Conservation (phyloP, 139 green algal species). For the Parachlorella kessleri region DNA sequence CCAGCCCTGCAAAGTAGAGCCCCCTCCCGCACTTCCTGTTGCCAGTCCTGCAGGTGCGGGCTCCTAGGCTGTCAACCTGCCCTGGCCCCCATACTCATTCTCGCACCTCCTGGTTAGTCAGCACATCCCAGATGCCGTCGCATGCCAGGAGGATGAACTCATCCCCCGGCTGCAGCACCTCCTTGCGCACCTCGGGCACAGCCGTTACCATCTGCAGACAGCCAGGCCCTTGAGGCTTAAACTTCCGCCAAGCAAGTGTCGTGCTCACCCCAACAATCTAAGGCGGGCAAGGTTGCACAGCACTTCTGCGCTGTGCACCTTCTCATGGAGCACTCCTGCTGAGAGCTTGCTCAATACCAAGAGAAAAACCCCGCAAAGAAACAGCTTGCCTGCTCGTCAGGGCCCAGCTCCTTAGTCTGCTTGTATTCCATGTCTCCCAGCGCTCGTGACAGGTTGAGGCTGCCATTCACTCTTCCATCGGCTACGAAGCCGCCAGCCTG, state of each 20-base stretch:
- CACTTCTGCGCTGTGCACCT: too few species aligned
- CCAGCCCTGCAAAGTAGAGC: too few species aligned
- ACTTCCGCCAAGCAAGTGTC: neutral
- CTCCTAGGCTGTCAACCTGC: too few species aligned
- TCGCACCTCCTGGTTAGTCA: slow-evolving; percentile 69
- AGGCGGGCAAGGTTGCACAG: neutral
- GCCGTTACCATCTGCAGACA: slow-evolving; percentile 73
- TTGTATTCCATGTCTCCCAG: slow-evolving; percentile 89
- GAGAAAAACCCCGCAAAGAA: too few species aligned
- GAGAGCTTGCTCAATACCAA: too few species aligned
- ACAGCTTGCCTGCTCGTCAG: slow-evolving; percentile 19
- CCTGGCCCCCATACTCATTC: too few species aligned
- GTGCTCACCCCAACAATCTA: neutral
- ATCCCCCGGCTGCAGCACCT: slow-evolving; percentile 48
- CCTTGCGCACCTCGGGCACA: slow-evolving; percentile 56
- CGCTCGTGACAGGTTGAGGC: slow-evolving; percentile 78
- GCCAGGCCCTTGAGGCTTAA: too few species aligned
- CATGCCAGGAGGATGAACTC: slow-evolving; percentile 84
- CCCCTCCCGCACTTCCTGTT: too few species aligned
- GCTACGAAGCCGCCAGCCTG: slow-evolving; percentile 66
- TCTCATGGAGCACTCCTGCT: too few species aligned
- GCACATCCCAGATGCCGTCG: slow-evolving; percentile 85
- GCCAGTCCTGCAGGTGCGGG: too few species aligned
- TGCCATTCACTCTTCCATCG: slow-evolving; percentile 80
- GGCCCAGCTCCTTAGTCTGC: slow-evolving; percentile 39